Percentiles rank a stretch among this genome's conserved stretches.
Evolutionary conservation across 352 stramenopile species (phyloP).

Genomic region (Paralagenidium karlingii): DNA sequence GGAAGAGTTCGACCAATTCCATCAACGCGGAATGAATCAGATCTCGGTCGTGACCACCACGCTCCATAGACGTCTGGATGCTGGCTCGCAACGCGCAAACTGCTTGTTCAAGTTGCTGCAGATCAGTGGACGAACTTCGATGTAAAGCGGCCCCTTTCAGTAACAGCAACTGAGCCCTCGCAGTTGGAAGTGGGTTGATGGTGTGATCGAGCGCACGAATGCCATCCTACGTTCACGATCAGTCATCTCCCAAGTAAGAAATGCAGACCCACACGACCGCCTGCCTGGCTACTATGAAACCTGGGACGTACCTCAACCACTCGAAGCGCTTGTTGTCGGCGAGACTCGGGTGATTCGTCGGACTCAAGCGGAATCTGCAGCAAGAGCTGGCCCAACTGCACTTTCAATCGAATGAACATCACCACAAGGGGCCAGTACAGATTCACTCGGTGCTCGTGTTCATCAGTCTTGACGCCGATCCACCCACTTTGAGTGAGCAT

Average conservation of each 20-base stretch:
- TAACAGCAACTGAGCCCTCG: constrained; percentile 35
- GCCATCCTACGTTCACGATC: constrained; percentile 14
- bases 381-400: constrained; percentile 29
- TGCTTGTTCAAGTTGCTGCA: constrained; percentile 4
- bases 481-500: constrained; percentile 43
- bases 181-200: constrained; percentile 14
- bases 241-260: neutral
- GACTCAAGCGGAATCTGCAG: constrained; percentile 21
- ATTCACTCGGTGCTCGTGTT: constrained; percentile 24
- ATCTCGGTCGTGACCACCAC: constrained; percentile 39
- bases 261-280: no score
- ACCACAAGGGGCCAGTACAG: constrained; percentile 38
- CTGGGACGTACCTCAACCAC: constrained; percentile 4
- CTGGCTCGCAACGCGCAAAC: constrained; percentile 9
- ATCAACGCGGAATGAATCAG: constrained; percentile 33
- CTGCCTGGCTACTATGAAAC: no score
- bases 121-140: neutral
- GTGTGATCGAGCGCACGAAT: constrained; percentile 30
- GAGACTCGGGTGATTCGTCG: no score
- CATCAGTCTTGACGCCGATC: constrained; percentile 17
- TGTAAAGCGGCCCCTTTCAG: constrained; percentile 27
- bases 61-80: constrained; percentile 26
- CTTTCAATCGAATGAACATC: constrained; percentile 34
- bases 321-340: constrained; percentile 7
- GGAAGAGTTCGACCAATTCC: constrained; percentile 53